phyloP scores from a whole-genome alignment of 2,329 filamentous ascomycete genomes.

The Fusarium bactridioides region DNA sequence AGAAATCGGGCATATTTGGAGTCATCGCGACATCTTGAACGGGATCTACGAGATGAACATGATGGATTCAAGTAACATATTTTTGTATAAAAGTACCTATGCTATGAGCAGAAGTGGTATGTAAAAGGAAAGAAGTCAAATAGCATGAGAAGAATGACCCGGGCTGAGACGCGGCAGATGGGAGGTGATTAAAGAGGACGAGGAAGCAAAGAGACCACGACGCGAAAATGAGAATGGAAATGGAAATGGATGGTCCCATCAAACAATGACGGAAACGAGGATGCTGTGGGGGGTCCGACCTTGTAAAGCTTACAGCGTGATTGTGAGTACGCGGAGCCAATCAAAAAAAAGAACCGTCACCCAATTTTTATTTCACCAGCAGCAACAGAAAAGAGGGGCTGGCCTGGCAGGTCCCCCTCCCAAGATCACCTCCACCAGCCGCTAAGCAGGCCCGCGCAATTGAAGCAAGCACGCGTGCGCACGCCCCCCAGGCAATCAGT shows the following conservation, averaged over 20 bases:
- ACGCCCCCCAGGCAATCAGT: constrained; percentile 60
- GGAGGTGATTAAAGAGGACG: neutral
- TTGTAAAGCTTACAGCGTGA: constrained; percentile 9
- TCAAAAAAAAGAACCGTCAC: constrained; percentile 33
- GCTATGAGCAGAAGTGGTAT: constrained; percentile 6
- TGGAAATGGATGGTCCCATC: constrained; percentile 5
- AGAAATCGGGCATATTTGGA: neutral
- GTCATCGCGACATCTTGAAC: neutral
- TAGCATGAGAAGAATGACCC: constrained; percentile 22
- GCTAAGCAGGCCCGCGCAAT: neutral
- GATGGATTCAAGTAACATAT: neutral
- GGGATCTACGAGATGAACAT: neutral
- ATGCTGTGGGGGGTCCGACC: constrained; percentile 6
- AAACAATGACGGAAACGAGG: constrained; percentile 20
- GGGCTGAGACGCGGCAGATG: neutral
- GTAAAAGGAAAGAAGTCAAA: constrained; percentile 32
- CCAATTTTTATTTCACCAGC: constrained; percentile 30
- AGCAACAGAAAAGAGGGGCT: constrained; percentile 30
- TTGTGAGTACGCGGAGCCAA: constrained; percentile 13
- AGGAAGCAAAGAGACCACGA: neutral
- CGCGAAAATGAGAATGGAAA: neutral
- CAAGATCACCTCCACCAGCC: constrained; percentile 33
- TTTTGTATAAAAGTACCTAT: neutral
- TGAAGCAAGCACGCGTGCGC: constrained; percentile 34
- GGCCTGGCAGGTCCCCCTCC: constrained; percentile 21